phyloP scores from a whole-genome alignment of 441 rosid genomes.

The Pelargonium australe region DNA sequence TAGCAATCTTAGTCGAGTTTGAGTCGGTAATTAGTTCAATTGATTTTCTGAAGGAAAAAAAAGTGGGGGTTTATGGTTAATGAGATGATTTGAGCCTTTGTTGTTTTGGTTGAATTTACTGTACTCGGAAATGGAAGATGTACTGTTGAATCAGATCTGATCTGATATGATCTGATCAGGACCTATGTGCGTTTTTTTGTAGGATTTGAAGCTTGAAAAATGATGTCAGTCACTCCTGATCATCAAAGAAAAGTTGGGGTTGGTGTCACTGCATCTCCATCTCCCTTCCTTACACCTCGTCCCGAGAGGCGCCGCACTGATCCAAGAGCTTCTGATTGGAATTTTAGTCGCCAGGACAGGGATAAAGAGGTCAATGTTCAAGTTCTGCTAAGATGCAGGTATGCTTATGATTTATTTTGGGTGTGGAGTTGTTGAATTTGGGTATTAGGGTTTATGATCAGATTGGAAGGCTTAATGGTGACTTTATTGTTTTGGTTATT shows the following conservation, averaged over 20 bases:
- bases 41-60: too few relatives aligned
- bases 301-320: conserved; percentile 74
- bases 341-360: conserved; percentile 52
- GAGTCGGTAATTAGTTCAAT: too few relatives aligned
- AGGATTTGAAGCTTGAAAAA: conserved; percentile 13
- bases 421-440: neutral
- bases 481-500: neutral
- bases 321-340: conserved; percentile 44
- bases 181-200: neutral
- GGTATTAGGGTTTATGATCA: neutral
- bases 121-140: neutral
- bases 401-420: neutral
- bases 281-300: conserved; percentile 81
- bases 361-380: conserved; percentile 85
- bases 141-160: neutral
- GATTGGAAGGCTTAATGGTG: neutral
- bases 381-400: conserved; percentile 80
- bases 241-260: conserved; percentile 50
- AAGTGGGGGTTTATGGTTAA: too few relatives aligned
- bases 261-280: conserved; percentile 68
- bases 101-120: neutral
- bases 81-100: too few relatives aligned
- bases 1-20: too few relatives aligned
- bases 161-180: conserved; percentile 1
- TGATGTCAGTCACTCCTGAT: conserved; percentile 71